A percentile compares a stretch with the other conserved stretches of the same genome.
phyloP scores from a whole-genome alignment of 768 basidiomycete species.

The Tylopilus sp. region DNA sequence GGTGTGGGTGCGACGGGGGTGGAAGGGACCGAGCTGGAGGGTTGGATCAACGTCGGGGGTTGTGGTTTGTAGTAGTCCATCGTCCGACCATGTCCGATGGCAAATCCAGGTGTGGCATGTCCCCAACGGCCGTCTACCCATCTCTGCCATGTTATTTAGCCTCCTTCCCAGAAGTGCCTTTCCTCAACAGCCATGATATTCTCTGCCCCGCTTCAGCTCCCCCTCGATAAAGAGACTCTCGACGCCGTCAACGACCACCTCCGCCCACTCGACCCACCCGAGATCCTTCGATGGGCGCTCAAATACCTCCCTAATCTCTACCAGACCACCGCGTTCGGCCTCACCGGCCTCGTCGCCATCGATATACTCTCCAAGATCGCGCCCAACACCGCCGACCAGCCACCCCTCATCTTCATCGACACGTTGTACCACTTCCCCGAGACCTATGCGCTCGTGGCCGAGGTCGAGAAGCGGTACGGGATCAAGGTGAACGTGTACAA shows the following conservation, averaged over 20 bases:
- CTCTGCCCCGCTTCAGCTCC: conserved; percentile 47
- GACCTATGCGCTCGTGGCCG: conserved; percentile 84
- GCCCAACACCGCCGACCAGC: conserved; percentile 38
- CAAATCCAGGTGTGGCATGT: background rate
- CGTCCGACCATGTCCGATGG: no score
- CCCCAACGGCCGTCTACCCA: background rate
- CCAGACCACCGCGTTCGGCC: conserved; percentile 96
- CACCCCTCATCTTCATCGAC: conserved; percentile 93
- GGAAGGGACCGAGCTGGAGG: conserved; percentile 17
- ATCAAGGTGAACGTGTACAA: conserved; percentile 72
- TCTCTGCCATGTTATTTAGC: background rate
- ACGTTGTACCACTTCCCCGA: conserved; percentile 95
- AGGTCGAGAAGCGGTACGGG: conserved; percentile 75
- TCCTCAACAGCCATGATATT: conserved; percentile 8
- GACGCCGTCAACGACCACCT: conserved; percentile 73
- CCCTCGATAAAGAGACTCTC: conserved; percentile 57
- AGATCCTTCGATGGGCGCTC: conserved; percentile 85
- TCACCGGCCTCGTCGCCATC: conserved; percentile 89
- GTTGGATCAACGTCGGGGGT: conserved; percentile 14
- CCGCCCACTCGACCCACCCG: conserved; percentile 65
- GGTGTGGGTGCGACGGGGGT: conserved; percentile 18
- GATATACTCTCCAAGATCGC: conserved; percentile 92
- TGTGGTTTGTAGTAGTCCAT: conserved; percentile 31
- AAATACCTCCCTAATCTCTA: conserved; percentile 73
- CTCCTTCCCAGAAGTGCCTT: background rate